Percentiles rank a stretch among this genome's conserved stretches.
phyloP scores from a whole-genome alignment of 805 yeast genomes.

The Myxozyma lipomycoides region DNA sequence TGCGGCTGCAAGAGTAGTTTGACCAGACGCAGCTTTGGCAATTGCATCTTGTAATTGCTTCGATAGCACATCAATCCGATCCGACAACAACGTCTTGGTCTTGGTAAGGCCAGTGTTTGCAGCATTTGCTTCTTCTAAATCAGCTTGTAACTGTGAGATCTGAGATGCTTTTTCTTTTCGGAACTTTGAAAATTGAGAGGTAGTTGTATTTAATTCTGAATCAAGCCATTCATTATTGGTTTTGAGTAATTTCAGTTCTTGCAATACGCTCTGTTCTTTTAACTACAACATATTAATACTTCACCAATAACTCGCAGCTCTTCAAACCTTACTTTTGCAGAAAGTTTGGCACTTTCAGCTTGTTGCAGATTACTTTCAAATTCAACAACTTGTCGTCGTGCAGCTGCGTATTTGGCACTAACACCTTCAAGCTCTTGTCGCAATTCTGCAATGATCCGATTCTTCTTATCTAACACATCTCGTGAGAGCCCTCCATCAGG shows the following conservation, averaged over 20 bases:
- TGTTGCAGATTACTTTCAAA: constrained; percentile 40
- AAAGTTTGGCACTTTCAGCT: constrained; percentile 34
- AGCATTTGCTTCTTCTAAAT: constrained; percentile 40
- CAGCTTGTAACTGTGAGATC: constrained; percentile 36
- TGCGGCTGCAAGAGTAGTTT: constrained; percentile 42
- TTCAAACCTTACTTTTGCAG: constrained; percentile 25
- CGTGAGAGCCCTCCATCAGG: neutral
- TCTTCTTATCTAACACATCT: constrained; percentile 34
- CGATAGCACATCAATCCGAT: constrained; percentile 41
- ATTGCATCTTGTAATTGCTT: constrained; percentile 44
- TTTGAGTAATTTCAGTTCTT: constrained; percentile 44
- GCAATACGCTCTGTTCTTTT: constrained; percentile 40
- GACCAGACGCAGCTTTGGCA: constrained; percentile 46
- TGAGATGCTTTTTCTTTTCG: constrained; percentile 37
- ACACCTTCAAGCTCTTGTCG: constrained; percentile 42
- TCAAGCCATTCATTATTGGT: constrained; percentile 45
- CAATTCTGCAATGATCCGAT: constrained; percentile 33
- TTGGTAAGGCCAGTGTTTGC: constrained; percentile 34
- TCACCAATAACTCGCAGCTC: no score
- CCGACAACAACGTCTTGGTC: constrained; percentile 37
- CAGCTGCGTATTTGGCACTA: constrained; percentile 37
- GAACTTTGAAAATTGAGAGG: constrained; percentile 36
- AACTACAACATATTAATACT: constrained; percentile 28
- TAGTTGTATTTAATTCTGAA: constrained; percentile 38
- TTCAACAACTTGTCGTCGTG: constrained; percentile 44